These are phyloP conservation scores for Gremmenia infestans DNA, from an alignment of 2,329 filamentous ascomycete species.

Conservation along the genomic window DNA sequence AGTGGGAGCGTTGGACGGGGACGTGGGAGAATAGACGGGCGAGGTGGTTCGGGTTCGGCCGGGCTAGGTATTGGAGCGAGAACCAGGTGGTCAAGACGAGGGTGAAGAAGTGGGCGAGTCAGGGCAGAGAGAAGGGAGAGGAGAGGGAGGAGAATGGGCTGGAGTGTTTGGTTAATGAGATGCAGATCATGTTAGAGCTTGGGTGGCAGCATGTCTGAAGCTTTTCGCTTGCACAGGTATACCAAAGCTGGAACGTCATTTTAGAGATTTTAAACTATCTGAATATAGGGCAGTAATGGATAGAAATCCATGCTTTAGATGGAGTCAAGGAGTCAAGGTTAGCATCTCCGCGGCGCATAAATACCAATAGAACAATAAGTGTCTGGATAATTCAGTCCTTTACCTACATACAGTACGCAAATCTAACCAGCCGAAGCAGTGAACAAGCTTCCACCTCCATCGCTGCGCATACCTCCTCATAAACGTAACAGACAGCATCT, in stretches of 20 bases:
- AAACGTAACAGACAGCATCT: neutral
- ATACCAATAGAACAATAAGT: too few relatives aligned
- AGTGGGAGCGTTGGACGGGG: slow-evolving; percentile 44
- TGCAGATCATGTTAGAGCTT: slow-evolving; percentile 52
- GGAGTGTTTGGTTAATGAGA: slow-evolving; percentile 55
- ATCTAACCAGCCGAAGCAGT: too few relatives aligned
- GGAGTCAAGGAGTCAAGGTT: too few relatives aligned
- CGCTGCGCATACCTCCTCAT: too few relatives aligned
- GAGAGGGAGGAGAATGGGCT: slow-evolving; percentile 39
- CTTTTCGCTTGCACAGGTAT: neutral
- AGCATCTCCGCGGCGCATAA: too few relatives aligned
- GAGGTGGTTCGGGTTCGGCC: slow-evolving; percentile 37
- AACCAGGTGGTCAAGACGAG: slow-evolving; percentile 17
- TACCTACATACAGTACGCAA: too few relatives aligned
- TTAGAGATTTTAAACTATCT: neutral
- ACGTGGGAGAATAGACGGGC: slow-evolving; percentile 54
- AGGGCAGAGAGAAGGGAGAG: slow-evolving; percentile 33
- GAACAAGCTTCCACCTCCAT: too few relatives aligned
- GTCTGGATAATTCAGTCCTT: too few relatives aligned
- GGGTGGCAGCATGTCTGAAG: slow-evolving; percentile 49
- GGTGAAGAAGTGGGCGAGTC: slow-evolving; percentile 22
- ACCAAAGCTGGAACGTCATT: neutral
- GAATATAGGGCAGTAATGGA: neutral
- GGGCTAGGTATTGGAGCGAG: slow-evolving; percentile 28
- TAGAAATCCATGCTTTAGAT: neutral